Base-by-base conservation (phyloP, 257 asterid genomes). In the Solanum microdontum region DNA sequence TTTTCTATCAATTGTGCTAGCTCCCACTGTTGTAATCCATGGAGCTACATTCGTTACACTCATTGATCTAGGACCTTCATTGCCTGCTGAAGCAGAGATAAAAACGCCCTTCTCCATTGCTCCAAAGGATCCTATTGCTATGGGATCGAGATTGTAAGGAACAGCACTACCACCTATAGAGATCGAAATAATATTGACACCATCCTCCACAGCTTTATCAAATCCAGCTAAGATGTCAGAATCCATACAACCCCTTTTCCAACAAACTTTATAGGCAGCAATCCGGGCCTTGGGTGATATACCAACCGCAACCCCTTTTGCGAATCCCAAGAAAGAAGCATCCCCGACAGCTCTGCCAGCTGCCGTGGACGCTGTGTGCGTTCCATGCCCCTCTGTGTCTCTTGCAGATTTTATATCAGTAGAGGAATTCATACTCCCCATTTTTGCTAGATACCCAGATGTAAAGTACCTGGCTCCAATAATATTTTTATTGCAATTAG, bases 11-110 rank as follows among this genome's bases (percentile, higher is more conserved):
- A 96, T 95, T 0, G 99, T 96, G 90, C 99, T 90, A 0, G 99
- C 99, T 2, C 99, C 99, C 9, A 96, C 96, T 2, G 95, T 95
- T 1, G 97, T 95, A 70, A 96, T 92, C 99, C 99, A 96, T 2
- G 99, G 98, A 4, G 98, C 95, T 7, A 93, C 93, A 74, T 96
- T 96, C 5, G 96, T 95, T 21, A 95, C 98, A 1, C 96, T 92
- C 94, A 88, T 90, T 70, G 85, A 73, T n/a, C 84, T 69, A 1
- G 99, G 98, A 2, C 99, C 99, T 1, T 94, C 97, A 15, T 96
- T 96, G 2, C 99, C 99, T 0, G 98, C 98, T 7, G 99, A 94
- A 8, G 98, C 98, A 0, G 98, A 94, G 21, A 96, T 92, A 0
- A 96, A 51, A 89, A 95, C 82, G 1, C 99, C 98, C 85, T 86